phyloP scores from a whole-genome alignment of 805 yeast genomes.

The Kodamaea restingae region DNA sequence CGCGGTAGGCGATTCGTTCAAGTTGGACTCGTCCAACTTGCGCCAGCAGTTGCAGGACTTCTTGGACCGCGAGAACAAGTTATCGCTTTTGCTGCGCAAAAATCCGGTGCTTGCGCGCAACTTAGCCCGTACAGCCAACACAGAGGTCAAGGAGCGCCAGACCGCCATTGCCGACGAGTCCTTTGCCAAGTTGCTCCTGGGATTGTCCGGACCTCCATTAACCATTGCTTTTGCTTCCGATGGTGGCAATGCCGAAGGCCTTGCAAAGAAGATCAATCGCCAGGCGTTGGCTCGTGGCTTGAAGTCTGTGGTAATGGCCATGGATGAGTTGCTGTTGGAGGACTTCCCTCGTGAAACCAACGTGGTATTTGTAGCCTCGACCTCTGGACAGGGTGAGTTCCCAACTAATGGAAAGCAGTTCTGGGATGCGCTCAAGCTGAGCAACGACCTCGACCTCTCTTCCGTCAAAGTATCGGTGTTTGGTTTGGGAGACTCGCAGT shows the following conservation, averaged over 20 bases:
- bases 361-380: constrained; percentile 65
- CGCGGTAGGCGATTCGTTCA: constrained; percentile 64
- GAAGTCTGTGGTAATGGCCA: constrained; percentile 58
- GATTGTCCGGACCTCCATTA: constrained; percentile 88
- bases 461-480: constrained; percentile 57
- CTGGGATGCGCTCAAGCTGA: constrained; percentile 65
- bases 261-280: constrained; percentile 74
- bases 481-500: constrained; percentile 77
- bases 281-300: constrained; percentile 80
- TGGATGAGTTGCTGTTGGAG: constrained; percentile 71
- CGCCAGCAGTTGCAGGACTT: constrained; percentile 73
- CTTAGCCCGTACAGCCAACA: constrained; percentile 56
- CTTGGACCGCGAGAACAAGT: constrained; percentile 84
- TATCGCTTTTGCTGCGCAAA: constrained; percentile 67
- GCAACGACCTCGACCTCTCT: constrained; percentile 63
- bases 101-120: constrained; percentile 76
- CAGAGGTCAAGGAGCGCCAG: constrained; percentile 57
- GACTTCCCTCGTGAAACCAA: constrained; percentile 69
- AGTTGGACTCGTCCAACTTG: constrained; percentile 79
- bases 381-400: constrained; percentile 86
- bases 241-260: constrained; percentile 80
- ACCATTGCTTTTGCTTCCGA: constrained; percentile 86
- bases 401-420: constrained; percentile 76
- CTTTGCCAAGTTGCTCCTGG: constrained; percentile 71
- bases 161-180: constrained; percentile 71